Base-by-base conservation (phyloP, 2,329 filamentous ascomycete species). In the Calonectria montana region DNA sequence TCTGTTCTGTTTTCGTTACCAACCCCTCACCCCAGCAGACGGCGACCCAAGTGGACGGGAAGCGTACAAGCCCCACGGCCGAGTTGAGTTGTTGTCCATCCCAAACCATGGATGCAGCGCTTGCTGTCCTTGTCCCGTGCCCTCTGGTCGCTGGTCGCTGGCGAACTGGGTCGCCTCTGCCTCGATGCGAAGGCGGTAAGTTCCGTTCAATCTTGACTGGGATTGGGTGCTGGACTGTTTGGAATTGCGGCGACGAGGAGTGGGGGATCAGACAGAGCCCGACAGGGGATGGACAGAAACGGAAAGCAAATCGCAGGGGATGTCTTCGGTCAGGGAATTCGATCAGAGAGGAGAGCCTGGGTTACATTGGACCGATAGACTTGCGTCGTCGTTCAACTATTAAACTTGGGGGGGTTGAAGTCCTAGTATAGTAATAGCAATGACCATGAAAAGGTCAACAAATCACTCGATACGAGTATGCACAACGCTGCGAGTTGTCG, bases 241-340 rank as follows among this genome's bases (percentile, higher is more conserved):
- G 73, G 71, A 71, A 74, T 78, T 77, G 74, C 76, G 71, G 70
- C 77, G 67, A 73, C 71, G 67, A 27, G 73, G 74, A 77, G 77
- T 77, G 77, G 77, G 76, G 70, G 68, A 59, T 71, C 71, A 71
- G 70, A 69, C 71, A 70, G 70, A 70, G 70, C 68, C 25, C 23
- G 67, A 73, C 72, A 73, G 70, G 71, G 70, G 74, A n/a, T 57
- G 53, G 65, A 70, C 75, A 45, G 74, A 78, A 78, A 69, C 71
- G 77, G 77, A 79, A 79, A 76, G 43, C 74, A 72, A 71, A 75
- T 79, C 77, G 77, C 37, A 71, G 71, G 75, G 75, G 72, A 67
- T 67, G 72, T 63, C 57, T 68, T 71, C 39, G 65, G 69, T 50
- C 47, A 74, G 69, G 31, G 61, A 68, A 65, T 41, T 65, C 16